Percentiles rank a stretch among this genome's conserved stretches.
phyloP scores from a whole-genome alignment of 208 protist genomes.

The Leishmania tarentolae region DNA sequence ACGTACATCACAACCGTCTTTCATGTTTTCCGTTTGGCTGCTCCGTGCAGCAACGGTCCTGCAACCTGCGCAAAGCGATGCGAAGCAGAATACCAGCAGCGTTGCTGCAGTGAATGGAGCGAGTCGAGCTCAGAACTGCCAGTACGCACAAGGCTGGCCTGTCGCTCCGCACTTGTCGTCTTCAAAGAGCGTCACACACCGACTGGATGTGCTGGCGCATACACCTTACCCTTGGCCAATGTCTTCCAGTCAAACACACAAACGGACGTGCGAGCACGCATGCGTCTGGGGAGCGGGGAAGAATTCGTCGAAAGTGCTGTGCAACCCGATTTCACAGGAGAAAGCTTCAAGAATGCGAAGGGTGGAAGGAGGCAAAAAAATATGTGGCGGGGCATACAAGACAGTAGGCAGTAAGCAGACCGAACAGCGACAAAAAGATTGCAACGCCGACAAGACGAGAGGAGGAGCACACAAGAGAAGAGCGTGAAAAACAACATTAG shows the following conservation, averaged over 20 bases:
- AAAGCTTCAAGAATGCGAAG: neutral
- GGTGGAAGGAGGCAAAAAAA: too few species aligned
- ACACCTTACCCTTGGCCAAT: neutral
- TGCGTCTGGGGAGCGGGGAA: too few species aligned
- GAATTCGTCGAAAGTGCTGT: neutral
- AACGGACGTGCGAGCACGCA: neutral
- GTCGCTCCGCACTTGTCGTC: neutral
- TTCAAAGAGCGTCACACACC: neutral
- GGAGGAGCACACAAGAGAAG: neutral
- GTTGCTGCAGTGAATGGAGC: neutral
- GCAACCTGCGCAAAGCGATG: neutral
- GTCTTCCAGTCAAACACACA: neutral
- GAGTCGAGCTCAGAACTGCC: neutral
- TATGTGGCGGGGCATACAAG: neutral
- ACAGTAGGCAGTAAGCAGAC: neutral
- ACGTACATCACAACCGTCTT: slow-evolving; percentile 1
- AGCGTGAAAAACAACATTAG: neutral
- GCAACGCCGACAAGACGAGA: neutral
- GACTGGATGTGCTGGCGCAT: neutral
- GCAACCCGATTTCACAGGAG: neutral
- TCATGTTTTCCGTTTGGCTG: neutral
- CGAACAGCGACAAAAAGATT: neutral
- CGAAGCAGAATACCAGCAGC: neutral
- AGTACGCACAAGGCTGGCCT: neutral
- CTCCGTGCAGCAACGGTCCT: neutral